Evolutionary conservation across 2,329 filamentous ascomycete species (phyloP).

Genomic region (Alternaria arbusti): DNA sequence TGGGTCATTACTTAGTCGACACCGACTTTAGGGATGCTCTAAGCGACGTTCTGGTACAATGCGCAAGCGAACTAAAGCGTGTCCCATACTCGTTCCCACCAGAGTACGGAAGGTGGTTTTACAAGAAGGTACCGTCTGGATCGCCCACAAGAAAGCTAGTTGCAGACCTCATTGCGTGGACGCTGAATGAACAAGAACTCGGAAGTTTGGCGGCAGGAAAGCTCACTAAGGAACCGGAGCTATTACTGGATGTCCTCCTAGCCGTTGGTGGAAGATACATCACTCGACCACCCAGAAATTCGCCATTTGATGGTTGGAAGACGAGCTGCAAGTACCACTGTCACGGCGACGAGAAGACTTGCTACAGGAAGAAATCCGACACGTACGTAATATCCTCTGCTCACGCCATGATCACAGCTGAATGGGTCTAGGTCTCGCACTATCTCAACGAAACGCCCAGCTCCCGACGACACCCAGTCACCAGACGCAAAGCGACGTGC

Average conservation of each 20-base stretch:
- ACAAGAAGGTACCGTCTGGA: too few species aligned
- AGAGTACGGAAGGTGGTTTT: too few species aligned
- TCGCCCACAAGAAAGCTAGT: too few species aligned
- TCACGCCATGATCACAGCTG: neutral
- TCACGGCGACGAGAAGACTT: neutral
- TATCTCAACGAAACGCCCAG: neutral
- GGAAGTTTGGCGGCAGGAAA: too few species aligned
- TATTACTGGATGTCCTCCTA: too few species aligned
- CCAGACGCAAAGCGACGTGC: neutral
- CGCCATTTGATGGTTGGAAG: neutral
- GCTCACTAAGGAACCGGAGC: too few species aligned
- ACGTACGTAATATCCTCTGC: neutral
- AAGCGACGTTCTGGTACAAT: neutral
- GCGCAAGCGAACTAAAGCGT: neutral
- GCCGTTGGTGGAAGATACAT: too few species aligned
- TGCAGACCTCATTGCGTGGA: too few species aligned
- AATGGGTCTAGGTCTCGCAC: neutral
- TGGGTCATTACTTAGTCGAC: neutral
- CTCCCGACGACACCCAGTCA: neutral
- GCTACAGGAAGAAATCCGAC: neutral
- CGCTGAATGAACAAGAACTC: too few species aligned
- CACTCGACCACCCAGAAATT: too few species aligned
- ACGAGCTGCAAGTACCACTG: neutral
- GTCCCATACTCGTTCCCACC: rapidly evolving
- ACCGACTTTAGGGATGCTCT: too few species aligned